phyloP scores from a whole-genome alignment of 352 stramenopile genomes.

The Thraustochytrium striatum region DNA sequence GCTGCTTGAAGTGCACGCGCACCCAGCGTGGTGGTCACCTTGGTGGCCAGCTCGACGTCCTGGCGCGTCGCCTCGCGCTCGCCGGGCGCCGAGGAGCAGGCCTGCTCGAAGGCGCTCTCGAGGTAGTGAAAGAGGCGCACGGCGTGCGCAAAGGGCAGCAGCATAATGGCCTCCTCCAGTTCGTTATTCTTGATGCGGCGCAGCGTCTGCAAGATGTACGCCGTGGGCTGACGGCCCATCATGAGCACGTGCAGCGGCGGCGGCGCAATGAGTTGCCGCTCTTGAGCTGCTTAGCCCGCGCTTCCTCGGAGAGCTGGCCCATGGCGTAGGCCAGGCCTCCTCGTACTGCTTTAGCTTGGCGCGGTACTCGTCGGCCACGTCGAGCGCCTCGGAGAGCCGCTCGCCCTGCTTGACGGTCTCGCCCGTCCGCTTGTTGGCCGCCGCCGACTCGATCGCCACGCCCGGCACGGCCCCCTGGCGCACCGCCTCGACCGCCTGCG shows the following conservation, averaged over 20 bases:
- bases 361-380: conserved; percentile 57
- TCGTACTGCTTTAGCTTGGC: conserved; percentile 57
- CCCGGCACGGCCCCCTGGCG: conserved; percentile 55
- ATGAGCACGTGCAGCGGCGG: conserved; percentile 82
- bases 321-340: conserved; percentile 46
- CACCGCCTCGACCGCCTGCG: conserved; percentile 50
- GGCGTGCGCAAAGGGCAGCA: conserved; percentile 93
- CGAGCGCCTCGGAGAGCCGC: conserved; percentile 59
- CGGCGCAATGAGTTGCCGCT: conserved; percentile 49
- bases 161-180: conserved; percentile 92
- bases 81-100: background rate
- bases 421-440: conserved; percentile 48
- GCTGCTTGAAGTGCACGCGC: too few relatives aligned
- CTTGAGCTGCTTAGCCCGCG: conserved; percentile 44
- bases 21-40: conserved; percentile 21
- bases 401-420: conserved; percentile 54
- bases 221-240: conserved; percentile 84
- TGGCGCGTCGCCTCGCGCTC: background rate
- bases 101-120: conserved; percentile 66
- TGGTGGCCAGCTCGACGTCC: conserved; percentile 29
- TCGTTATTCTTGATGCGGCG: conserved; percentile 83
- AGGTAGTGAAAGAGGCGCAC: conserved; percentile 86
- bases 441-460: conserved; percentile 41
- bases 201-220: conserved; percentile 89
- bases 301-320: conserved; percentile 46